Percentiles rank a stretch among this genome's conserved stretches.
Evolutionary conservation across 768 basidiomycete species (phyloP).

Genomic region (Trametes sanguinea): DNA sequence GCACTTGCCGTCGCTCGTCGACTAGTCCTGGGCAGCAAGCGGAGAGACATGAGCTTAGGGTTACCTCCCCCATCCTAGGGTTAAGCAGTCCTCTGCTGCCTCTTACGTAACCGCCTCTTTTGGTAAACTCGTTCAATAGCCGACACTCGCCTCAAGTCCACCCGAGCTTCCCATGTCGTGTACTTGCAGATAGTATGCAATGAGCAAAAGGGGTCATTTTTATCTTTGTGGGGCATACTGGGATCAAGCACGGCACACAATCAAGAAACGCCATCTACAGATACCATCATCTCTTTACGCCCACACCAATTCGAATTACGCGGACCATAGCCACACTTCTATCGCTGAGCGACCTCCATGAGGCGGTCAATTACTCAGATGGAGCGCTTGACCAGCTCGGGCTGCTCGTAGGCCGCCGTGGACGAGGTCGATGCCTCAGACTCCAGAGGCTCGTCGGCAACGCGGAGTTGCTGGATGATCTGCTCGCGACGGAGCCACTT

Average conservation of each 20-base stretch:
- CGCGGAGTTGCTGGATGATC: conserved; percentile 50
- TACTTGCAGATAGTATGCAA: too few species aligned
- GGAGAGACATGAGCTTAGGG: conserved; percentile 16
- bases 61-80: neutral
- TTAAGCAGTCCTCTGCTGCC: neutral
- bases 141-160: neutral
- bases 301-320: neutral
- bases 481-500: conserved; percentile 77
- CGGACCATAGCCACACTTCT: neutral
- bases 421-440: conserved; percentile 1
- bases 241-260: too few species aligned
- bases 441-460: conserved; percentile 29
- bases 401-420: neutral
- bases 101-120: conserved; percentile 1
- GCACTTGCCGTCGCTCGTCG: conserved; percentile 17
- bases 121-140: conserved; percentile 1
- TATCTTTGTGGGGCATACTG: too few species aligned
- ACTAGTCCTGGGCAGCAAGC: conserved; percentile 11
- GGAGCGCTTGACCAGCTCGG: conserved; percentile 3
- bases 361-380: neutral
- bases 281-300: neutral
- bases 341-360: neutral
- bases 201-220: too few species aligned
- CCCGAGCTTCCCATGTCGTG: too few species aligned
- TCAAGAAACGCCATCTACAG: too few species aligned